A percentile compares a stretch with the other conserved stretches of the same genome.
phyloP scores from a whole-genome alignment of 2,329 filamentous ascomycete species.

The Fonsecaea pedrosoi region DNA sequence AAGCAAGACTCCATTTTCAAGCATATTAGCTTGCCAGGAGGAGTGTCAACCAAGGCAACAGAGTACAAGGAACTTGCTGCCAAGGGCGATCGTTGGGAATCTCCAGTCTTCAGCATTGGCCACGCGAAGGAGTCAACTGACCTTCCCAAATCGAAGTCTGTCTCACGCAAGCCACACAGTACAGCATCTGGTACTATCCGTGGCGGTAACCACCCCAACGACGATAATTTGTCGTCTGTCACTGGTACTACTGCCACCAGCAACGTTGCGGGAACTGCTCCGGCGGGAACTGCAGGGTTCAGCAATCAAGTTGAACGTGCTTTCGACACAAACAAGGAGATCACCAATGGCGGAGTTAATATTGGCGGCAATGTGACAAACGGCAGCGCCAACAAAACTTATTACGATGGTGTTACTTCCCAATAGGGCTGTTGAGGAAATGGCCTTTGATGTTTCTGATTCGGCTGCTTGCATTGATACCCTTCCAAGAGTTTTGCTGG shows the following conservation, averaged over 20 bases:
- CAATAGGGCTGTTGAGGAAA: slow-evolving; percentile 3
- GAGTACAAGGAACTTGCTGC: slow-evolving; percentile 87
- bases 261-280: background rate
- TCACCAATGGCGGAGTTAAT: slow-evolving; percentile 11
- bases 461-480: slow-evolving; percentile 27
- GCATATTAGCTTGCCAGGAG: slow-evolving; percentile 81
- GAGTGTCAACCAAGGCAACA: slow-evolving; percentile 90
- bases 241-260: slow-evolving; percentile 6
- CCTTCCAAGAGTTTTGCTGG: slow-evolving; percentile 12
- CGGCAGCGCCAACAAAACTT: slow-evolving; percentile 30
- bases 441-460: slow-evolving; percentile 4
- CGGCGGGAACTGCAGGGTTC: slow-evolving; percentile 40
- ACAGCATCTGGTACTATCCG: slow-evolving; percentile 48
- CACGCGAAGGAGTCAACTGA: slow-evolving; percentile 73
- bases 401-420: slow-evolving; percentile 36
- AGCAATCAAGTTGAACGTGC: slow-evolving; percentile 55
- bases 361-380: slow-evolving; percentile 32
- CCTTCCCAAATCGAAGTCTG: slow-evolving; percentile 65
- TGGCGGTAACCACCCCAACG: slow-evolving; percentile 40
- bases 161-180: slow-evolving; percentile 66
- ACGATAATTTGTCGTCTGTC: slow-evolving; percentile 3
- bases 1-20: slow-evolving; percentile 93
- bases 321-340: slow-evolving; percentile 39
- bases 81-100: slow-evolving; percentile 94
- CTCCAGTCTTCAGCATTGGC: slow-evolving; percentile 89